These are phyloP conservation scores for Solanum bukasovii DNA, from an alignment of 257 asterid species.

Conservation along the genomic window DNA sequence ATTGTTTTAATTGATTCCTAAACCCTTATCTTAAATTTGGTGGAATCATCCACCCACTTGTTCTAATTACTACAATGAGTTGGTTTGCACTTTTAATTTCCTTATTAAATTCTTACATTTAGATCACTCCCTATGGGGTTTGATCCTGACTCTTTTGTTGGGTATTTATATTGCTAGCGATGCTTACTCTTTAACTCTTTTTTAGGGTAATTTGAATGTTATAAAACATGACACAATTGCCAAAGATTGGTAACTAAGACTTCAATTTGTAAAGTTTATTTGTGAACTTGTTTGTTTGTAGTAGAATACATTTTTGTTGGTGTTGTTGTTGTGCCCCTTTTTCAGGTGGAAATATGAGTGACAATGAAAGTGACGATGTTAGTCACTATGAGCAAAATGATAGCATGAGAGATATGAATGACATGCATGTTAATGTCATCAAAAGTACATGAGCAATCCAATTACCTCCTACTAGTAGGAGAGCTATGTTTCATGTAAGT, in stretches of 20 bases:
- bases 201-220: not conserved
- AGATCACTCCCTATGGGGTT: not conserved
- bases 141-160: not conserved
- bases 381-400: not conserved
- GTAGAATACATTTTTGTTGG: not conserved
- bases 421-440: not conserved
- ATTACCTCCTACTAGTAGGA: not conserved
- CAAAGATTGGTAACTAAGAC: not conserved
- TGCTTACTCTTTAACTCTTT: not conserved
- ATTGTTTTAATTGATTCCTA: not conserved
- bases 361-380: not conserved
- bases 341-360: not conserved
- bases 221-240: not conserved
- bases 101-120: not conserved
- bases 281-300: not conserved
- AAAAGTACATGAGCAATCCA: not conserved
- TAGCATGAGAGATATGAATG: not conserved
- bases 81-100: not conserved
- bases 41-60: not conserved
- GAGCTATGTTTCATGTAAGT: not conserved
- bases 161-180: not conserved
- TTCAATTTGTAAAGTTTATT: not conserved
- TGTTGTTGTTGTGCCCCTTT: not conserved
- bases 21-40: not conserved
- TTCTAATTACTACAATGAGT: not conserved